Evolutionary conservation across 2,329 filamentous ascomycete genomes (phyloP), one percentile per base, ranked within the genome.

Genomic region (Fusarium mangiferae): DNA sequence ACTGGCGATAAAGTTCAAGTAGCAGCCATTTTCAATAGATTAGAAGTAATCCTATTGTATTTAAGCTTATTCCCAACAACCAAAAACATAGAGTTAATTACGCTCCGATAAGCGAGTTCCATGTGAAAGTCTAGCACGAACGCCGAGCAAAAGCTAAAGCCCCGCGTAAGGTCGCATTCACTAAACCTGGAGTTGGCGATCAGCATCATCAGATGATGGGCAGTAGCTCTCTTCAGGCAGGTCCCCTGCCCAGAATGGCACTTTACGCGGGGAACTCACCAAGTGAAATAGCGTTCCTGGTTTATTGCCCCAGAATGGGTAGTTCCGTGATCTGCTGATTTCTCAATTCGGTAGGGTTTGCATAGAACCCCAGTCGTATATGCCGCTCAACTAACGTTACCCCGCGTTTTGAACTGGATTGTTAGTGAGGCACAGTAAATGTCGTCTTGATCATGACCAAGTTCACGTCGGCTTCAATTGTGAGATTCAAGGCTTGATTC

Each of bases 401-500:
- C 51, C 51, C 51, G 51, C 51, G 13, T 54, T 39, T 54, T 28
- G 0, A 17, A 17, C 35, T 7, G 3, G 35, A 13, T 20, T 28
- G 7, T 36, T 28, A 10, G 11, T 28, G 20, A 17, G 24, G 51
- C 24, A 28, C 35, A 54, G n/a, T 22, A 6, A 12, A 6, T 5
- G 12, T 20, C 4, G 2, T 2, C 7, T 6, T 17, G 10, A 28
- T 6, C 3, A 28, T 28, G 2, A 4, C 28, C 22, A 33, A 33
- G 18, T 5, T 22, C 24, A 20, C 8, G 6, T 33, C 10, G 4
- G 20, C 20, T n/a, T 22, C 10, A 22, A 17, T 9, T 4, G 10
- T 22, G 13, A 3, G 9, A n/a, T 17, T 13, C 14, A 12, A 8
- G 4, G 5, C 14, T 10, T 4, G 0, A 30, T 20, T 11, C 8